Evolutionary conservation across 2,329 filamentous ascomycete species (phyloP), one percentile per base, ranked within the genome.

Genomic region (Bipolaris zeicola): DNA sequence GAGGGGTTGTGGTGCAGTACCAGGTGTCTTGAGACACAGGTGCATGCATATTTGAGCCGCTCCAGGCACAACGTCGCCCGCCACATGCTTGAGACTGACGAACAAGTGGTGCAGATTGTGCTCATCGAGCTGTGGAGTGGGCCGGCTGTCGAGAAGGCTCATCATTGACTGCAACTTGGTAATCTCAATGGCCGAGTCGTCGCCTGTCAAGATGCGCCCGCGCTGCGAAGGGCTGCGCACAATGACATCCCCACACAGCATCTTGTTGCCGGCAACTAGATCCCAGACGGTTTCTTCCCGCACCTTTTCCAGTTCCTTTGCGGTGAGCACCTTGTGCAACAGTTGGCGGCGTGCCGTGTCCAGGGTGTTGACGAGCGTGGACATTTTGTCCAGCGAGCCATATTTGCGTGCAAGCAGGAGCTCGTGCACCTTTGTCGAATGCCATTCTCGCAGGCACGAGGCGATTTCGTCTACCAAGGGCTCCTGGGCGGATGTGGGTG

Each of bases 391-490:
- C 52, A 99, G 81, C 52, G 88, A 85, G 47, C 84, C 80, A 77
- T 99, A 99, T 73, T 93, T 87, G 58, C 92, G 86, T 18, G 87
- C 87, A 7, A 99, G 84, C 1, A 99, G 83, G 22, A 98, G 82
- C 73, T 96, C 92, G 78, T 99, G 96, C 14, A 99, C 83, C 72
- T 97, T 96, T 16, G 93, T 96, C 18, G 95, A 96, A 78, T 99
- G 94, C 96, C 95, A 99, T 83, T 99, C 95, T 66, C 95, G 87
- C 61, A 99, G 79, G 74, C 95, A 99, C 3, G 93, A 97, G 13
- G 95, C 93, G 67, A 99, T 98, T 76, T 99, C 95, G 77, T 99
- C 95, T 22, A 99, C 93, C 59, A 99, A 78, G 2, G 95, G 95
- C 74, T 99, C 96, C 7, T 90, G 88, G 14, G 86, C 82, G 5